These are phyloP conservation scores for Chlorella variabilis DNA, from an alignment of 163 green algal species.

Conservation along the genomic window DNA sequence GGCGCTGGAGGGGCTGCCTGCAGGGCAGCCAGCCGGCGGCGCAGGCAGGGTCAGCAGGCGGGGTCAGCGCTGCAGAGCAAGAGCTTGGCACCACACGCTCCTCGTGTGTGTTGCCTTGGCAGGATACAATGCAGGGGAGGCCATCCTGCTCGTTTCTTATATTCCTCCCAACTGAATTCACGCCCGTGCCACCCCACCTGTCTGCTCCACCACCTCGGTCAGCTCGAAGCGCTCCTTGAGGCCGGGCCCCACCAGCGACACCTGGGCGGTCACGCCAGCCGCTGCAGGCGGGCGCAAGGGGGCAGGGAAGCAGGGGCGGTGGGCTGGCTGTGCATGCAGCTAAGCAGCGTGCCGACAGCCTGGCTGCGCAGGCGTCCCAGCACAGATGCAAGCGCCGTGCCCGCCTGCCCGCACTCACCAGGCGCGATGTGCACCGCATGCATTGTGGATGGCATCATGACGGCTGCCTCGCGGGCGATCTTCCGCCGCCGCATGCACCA, in stretches of 20 bases:
- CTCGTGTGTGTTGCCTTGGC: too few relatives aligned
- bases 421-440: not conserved
- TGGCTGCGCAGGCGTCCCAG: not conserved
- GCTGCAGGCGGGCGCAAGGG: not conserved
- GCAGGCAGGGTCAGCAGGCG: too few relatives aligned
- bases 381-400: not conserved
- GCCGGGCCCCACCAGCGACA: not conserved
- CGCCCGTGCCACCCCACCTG: conserved; percentile 7
- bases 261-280: not conserved
- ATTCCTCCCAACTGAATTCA: too few relatives aligned
- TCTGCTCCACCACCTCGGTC: conserved; percentile 33
- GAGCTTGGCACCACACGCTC: too few relatives aligned
- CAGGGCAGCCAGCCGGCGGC: too few relatives aligned
- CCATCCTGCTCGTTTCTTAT: too few relatives aligned
- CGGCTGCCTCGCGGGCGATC: not conserved
- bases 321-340: too few relatives aligned
- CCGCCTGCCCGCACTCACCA: not conserved
- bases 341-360: not conserved
- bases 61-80: not conserved
- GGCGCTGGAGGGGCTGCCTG: conserved; percentile 26
- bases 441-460: not conserved
- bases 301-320: not conserved
- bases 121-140: too few relatives aligned
- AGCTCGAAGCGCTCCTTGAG: conserved; percentile 24
- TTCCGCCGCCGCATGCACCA: conserved; percentile 2